Base-by-base conservation (phyloP, 352 stramenopile species). In the Phytopythium kandeliae region DNA sequence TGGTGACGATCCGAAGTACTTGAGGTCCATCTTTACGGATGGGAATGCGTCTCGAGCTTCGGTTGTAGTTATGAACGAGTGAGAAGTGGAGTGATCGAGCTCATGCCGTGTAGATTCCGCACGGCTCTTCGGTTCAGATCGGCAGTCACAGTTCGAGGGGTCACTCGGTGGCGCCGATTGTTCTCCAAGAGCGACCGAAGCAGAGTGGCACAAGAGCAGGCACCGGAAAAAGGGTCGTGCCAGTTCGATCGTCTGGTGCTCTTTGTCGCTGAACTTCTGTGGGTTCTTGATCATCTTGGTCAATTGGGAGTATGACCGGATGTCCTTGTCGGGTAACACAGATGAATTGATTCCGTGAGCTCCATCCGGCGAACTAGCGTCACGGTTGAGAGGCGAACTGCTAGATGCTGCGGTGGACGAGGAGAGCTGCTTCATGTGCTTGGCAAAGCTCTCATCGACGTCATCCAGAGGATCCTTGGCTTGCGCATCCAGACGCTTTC, bases 191-290 rank as follows among this genome's bases (percentile, higher is more conserved):
- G 66, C 64, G 10, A 86, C 72, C 0, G 80, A 89, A 0, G 77
- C 85, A 0, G 80, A 92, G 57, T 95, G 85, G 38, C 85, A 95
- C 11, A 95, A 65, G 19, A 92, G 49, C 2, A 95, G 24, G 53
- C 80, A 92, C 0, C 85, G 74, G 42, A 95, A 95, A 40, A 95
- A 95, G 12, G 78, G 78, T 1, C 73, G 67, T 16, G 75, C 78
- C 4, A 91, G 47, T 30, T 86, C 75, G 1, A 89, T 61, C 10
- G 71, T 74, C 35, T 78, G 61, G 26, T 74, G 49, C 34, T 91
- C 77, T 51, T 83, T 78, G 2, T 50, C 66, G 4, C 63, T 62
- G 37, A 69, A 84, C 7, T 74, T 65, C 5, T 59, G 57, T 15
- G 80, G 63, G 28, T 82, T 84, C 35, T 84, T 60, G 35, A 91